Base-by-base conservation (phyloP, 192 early-diverging fungal genomes). In the Backusella australiensis region DNA sequence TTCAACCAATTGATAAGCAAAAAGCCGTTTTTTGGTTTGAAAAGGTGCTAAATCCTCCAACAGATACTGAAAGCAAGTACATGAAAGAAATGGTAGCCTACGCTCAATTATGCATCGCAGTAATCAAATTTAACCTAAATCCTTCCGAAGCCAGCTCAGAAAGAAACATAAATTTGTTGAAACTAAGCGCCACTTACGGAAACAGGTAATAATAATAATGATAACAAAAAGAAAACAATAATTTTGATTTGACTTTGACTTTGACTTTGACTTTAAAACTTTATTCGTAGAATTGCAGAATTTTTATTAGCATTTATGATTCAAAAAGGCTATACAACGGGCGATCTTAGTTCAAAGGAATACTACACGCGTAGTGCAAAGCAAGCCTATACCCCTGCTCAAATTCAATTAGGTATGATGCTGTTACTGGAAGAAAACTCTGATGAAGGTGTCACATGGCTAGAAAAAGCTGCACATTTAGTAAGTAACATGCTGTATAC, bases 151-250 rank as follows among this genome's bases (percentile, higher is more conserved):
- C 73, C n/a, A 73, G 77, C 42, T 70, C 36, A 38, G 49, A 34
- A n/a, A 72, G 52, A 34, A 71, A 75, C 9, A 65, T 78, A 17
- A 38, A 77, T 15, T 75, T 69, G 53, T 76, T 83, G 42, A 76
- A 68, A 32, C 52, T 80, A 44, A 79, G 77, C 74, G 81, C 81
- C 19, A 59, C 73, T 71, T 49, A 67, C 56, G 76, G 76, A 34
- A 75, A 83, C 68, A 83, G 74, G 81, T 83, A 80, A 77, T 72
- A 59, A 59, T 38, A 56, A 23, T 23, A 56, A 38, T 83, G 77
- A 77, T 72, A 56, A 56, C 6, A 56, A 23, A 9, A 32, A 32
- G 32, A 32, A 32, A 26, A 39, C 2, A 26, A 23, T 23, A 26
- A 2, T 39, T 11, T 39, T 39, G 11, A 12, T 14, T 63, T 63